Evolutionary conservation across 176 grass and related monocot species (phyloP).

Genomic region (Oryza nivara): DNA sequence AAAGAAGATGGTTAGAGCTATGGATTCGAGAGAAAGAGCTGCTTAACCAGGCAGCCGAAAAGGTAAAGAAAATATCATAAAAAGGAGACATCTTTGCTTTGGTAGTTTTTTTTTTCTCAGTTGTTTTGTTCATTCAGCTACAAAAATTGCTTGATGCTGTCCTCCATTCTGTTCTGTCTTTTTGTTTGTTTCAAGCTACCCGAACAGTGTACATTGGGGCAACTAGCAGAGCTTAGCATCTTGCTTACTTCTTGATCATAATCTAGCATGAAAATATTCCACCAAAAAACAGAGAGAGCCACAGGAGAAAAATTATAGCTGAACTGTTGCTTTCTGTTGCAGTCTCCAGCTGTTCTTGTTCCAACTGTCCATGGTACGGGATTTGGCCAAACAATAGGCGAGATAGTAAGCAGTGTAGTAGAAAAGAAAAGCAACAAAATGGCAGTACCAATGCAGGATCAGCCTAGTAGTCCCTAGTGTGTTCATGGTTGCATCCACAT

Average conservation of each 20-base stretch:
- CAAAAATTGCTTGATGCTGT: slow-evolving; percentile 16
- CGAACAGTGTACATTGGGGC: slow-evolving; percentile 34
- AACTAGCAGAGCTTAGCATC: slow-evolving; percentile 19
- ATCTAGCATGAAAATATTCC: slow-evolving; percentile 16
- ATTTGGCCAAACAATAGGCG: slow-evolving; percentile 21
- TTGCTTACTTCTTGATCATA: slow-evolving; percentile 24
- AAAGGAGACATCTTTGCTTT: slow-evolving; percentile 39
- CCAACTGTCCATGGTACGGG: slow-evolving; percentile 39
- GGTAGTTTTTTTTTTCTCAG: slow-evolving; percentile 19
- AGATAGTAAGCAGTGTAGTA: background rate
- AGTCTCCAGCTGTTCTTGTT: slow-evolving; percentile 54
- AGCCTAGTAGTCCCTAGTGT: background rate
- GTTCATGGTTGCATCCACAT: slow-evolving; percentile 30
- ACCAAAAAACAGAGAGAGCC: no score
- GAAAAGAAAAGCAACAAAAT: slow-evolving; percentile 35
- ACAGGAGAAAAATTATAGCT: slow-evolving; percentile 20
- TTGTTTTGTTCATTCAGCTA: slow-evolving; percentile 41
- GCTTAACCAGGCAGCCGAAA: slow-evolving; percentile 30
- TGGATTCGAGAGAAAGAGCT: slow-evolving; percentile 26
- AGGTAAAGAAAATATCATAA: slow-evolving; percentile 39
- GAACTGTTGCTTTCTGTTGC: slow-evolving; percentile 48
- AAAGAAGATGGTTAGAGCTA: slow-evolving; percentile 27
- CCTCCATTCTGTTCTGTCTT: slow-evolving; percentile 27
- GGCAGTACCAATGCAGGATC: slow-evolving; percentile 29
- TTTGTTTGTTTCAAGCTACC: slow-evolving; percentile 49